A percentile compares a stretch with the other conserved stretches of the same genome.
Conservation (phyloP, 2,329 filamentous ascomycete species). For the Dactylellina drechsleri region DNA sequence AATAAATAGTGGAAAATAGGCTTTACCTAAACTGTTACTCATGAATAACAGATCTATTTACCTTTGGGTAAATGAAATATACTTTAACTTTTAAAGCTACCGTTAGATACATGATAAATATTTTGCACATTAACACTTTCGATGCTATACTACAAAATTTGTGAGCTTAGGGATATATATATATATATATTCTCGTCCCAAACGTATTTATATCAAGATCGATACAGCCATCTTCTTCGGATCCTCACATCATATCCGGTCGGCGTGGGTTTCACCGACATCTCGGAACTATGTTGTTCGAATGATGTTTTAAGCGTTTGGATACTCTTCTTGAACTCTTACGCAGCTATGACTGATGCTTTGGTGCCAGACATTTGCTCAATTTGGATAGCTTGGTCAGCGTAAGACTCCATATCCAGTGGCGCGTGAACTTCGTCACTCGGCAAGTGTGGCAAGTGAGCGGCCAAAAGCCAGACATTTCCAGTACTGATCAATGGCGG, state of each 20-base stretch:
- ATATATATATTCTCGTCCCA: no score
- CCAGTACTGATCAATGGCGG: slow-evolving; percentile 56
- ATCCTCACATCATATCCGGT: slow-evolving; percentile 61
- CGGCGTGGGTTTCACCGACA: slow-evolving; percentile 10
- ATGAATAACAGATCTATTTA: no score
- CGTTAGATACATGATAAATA: no score
- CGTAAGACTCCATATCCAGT: slow-evolving; percentile 63
- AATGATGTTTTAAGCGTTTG: slow-evolving; percentile 14
- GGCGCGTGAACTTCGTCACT: slow-evolving; percentile 63
- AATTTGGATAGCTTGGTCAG: slow-evolving; percentile 50
- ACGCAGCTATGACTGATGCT: slow-evolving; percentile 12
- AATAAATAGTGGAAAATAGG: no score
- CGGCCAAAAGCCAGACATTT: slow-evolving; percentile 64
- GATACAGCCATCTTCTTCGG: slow-evolving; percentile 62
- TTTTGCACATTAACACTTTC: no score
- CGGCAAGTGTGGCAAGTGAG: slow-evolving; percentile 65
- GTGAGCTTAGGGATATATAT: background rate
- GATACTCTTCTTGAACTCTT: slow-evolving; percentile 17
- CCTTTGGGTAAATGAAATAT: no score
- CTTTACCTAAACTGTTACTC: no score
- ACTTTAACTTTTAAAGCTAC: no score
- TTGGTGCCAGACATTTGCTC: background rate
- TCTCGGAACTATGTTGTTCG: slow-evolving; percentile 20
- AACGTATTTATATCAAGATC: slow-evolving; percentile 60
- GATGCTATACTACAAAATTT: no score